Evolutionary conservation across 352 stramenopile genomes (phyloP), one percentile per base, ranked within the genome.

Genomic region (Stramenopiles sp.): DNA sequence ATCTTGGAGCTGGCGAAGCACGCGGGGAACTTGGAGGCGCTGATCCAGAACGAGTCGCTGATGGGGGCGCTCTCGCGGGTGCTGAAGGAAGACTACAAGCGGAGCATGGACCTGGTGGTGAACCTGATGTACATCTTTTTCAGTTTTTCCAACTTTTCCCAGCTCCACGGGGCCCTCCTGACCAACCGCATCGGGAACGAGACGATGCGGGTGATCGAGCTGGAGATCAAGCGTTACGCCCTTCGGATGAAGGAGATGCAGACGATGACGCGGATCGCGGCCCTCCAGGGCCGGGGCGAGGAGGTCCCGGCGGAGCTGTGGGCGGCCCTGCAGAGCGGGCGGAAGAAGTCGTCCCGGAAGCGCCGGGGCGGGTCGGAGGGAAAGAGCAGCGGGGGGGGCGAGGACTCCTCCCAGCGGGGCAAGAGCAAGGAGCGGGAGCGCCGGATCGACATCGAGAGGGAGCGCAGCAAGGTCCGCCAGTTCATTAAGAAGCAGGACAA

Each of bases 41-140:
- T 97, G 32, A 88, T 97, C 37, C 86, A 97, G 79, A 93, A 97
- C 77, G 86, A 96, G 36, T 84, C 92, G 48, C 84, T 97, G 25
- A 96, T 97, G 88, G 90, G 88, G 73, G 84, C 95, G 3, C 80
- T 98, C 1, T 94, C 89, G 49, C 86, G 92, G 18, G 87, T 96
- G 18, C 82, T 97, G 34, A 91, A 92, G 69, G 92, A 97, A 79
- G 91, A 97, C 74, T 96, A 93, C 83, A 93, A 93, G 80, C 94
- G 95, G 79, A 92, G 83, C 73, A 91, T 90, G 74, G 91, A 96
- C 79, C 89, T 97, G 68, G 88, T 87, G 34, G 89, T 96, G 77
- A 92, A 89, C 3, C 92, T 97, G 80, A 89, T 95, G 83, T 87
- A 92, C 76, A 89, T 96, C 73, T 97, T 97, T 77, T 93, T 91